Evolutionary conservation across 192 early-diverging fungal genomes (phyloP).

Genomic region (Linnemannia exigua): DNA sequence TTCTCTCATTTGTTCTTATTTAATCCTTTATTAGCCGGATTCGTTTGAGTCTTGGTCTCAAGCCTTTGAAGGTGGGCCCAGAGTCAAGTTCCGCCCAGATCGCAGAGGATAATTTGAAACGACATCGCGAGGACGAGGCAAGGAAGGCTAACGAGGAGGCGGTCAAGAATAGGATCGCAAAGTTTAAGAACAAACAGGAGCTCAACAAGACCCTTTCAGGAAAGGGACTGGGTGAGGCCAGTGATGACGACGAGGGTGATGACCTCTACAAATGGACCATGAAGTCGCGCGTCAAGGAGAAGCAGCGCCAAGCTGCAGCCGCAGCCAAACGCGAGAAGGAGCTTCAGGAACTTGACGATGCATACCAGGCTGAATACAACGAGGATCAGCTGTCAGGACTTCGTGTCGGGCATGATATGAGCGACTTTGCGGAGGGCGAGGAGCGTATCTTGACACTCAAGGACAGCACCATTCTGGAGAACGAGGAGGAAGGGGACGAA

Average conservation of each 20-base stretch:
- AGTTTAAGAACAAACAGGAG: conserved; percentile 64
- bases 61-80: conserved; percentile 56
- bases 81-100: conserved; percentile 55
- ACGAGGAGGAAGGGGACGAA: conserved; percentile 79
- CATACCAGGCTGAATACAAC: conserved; percentile 42
- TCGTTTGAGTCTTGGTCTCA: conserved; percentile 66
- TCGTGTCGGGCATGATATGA: conserved; percentile 78
- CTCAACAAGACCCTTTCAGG: conserved; percentile 69
- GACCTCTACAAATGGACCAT: conserved; percentile 78
- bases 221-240: conserved; percentile 72
- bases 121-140: conserved; percentile 64
- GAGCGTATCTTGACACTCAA: conserved; percentile 91
- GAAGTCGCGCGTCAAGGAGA: conserved; percentile 66
- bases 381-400: conserved; percentile 75
- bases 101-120: conserved; percentile 71
- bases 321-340: conserved; percentile 60
- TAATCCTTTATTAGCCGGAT: conserved; percentile 57
- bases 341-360: conserved; percentile 56
- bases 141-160: conserved; percentile 65
- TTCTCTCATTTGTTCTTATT: not conserved
- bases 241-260: conserved; percentile 72
- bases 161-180: conserved; percentile 68
- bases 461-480: conserved; percentile 81
- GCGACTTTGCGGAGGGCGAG: conserved; percentile 73
- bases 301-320: conserved; percentile 49